phyloP scores from a whole-genome alignment of 176 grass and related monocot species.

The Metroxylon sagu region DNA sequence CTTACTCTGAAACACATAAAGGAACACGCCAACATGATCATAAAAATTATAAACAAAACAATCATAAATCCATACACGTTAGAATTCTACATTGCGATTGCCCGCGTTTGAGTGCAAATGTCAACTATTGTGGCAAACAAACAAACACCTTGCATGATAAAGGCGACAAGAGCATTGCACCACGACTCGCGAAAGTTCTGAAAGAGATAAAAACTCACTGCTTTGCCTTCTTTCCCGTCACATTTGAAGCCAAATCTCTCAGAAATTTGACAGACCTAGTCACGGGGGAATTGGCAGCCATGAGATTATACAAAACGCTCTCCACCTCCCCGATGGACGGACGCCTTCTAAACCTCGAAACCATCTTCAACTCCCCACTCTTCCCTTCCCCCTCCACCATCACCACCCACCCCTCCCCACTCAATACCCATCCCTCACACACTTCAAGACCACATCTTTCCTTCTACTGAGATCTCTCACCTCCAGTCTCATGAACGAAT shows the following conservation, averaged over 20 bases:
- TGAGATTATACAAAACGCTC: conserved; percentile 78
- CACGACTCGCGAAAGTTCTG: too few species aligned
- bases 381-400: conserved; percentile 57
- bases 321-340: conserved; percentile 86
- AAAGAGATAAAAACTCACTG: conserved; percentile 9
- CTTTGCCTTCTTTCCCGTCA: conserved; percentile 36
- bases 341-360: conserved; percentile 56
- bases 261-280: conserved; percentile 82
- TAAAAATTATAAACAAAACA: too few species aligned
- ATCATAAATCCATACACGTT: too few species aligned
- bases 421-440: conserved; percentile 45
- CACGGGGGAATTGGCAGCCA: conserved; percentile 93
- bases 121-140: too few species aligned
- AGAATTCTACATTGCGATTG: too few species aligned
- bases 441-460: conserved; percentile 59
- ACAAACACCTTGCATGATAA: too few species aligned
- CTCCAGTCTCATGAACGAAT: conserved; percentile 92
- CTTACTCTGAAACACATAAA: too few species aligned
- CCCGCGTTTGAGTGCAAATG: too few species aligned
- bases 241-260: conserved; percentile 59
- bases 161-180: too few species aligned
- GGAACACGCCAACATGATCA: too few species aligned
- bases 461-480: conserved; percentile 69
- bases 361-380: conserved; percentile 41
- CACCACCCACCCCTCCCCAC: conserved; percentile 64